Conservation (phyloP, 768 basidiomycete species). For the Gloeopeniophorella convolvens region DNA sequence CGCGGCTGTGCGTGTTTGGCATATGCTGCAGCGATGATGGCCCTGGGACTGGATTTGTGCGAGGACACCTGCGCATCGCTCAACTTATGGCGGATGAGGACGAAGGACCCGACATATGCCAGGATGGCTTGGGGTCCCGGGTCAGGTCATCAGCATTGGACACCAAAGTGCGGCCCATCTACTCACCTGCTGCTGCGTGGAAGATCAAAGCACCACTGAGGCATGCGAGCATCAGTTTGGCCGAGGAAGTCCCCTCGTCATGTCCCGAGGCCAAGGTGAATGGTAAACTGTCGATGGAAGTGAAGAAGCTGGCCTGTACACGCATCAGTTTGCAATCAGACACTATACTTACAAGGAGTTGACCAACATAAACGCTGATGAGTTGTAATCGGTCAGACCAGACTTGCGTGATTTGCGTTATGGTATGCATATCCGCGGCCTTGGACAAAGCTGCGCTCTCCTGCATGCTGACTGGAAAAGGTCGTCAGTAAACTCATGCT, state of each 20-base stretch:
- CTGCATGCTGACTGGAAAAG: not conserved
- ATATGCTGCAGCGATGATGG: not conserved
- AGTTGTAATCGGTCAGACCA: constrained; percentile 17
- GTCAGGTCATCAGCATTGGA: not conserved
- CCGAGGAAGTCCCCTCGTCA: not conserved
- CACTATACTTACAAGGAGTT: not conserved
- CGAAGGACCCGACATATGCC: constrained; percentile 12
- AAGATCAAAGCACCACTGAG: constrained; percentile 18
- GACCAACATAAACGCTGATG: constrained; percentile 14
- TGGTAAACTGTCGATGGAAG: constrained; percentile 13
- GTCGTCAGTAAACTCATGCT: not conserved
- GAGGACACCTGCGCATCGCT: not conserved
- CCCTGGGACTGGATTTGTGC: not conserved
- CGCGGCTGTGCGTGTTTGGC: not conserved
- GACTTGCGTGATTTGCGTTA: constrained; percentile 7
- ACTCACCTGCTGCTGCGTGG: constrained; percentile 19
- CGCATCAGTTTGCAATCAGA: not conserved
- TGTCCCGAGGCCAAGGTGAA: not conserved
- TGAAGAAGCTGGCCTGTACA: constrained; percentile 18
- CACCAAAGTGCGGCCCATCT: not conserved
- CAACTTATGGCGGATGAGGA: constrained; percentile 17
- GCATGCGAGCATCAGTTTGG: constrained; percentile 6
- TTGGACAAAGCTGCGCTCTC: not conserved
- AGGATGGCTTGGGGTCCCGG: constrained; percentile 9
- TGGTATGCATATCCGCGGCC: not conserved